Base-by-base conservation (phyloP, 1,139 yeast genomes). In the Pichia sp. region DNA sequence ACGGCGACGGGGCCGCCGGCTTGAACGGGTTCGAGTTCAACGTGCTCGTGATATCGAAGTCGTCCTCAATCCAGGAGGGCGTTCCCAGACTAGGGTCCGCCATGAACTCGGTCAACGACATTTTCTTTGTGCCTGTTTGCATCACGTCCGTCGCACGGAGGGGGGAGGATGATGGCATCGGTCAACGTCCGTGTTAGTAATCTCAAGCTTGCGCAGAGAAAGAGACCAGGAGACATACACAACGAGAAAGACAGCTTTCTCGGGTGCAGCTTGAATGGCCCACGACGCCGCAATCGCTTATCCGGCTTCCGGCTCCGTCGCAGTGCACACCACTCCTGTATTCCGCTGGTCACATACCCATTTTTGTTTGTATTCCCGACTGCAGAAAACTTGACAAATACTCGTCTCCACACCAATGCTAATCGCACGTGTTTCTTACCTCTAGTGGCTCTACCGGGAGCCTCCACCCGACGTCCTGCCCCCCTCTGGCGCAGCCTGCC, bases 31-130 rank as follows among this genome's bases (percentile, higher is more conserved):
- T 52, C 23, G 30, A 40, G 32, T 16, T 49, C 13, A 54, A 31
- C 10, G 53, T 49, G 16, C 56, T 56, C 1, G 58, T 54, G n/a
- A 59, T 53, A 41, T 64, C 67, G 52, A 67, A 59, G 51, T 67
- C 70, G 45, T 66, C 70, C 40, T 67, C 69, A 40, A 67, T 69
- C 59, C 70, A 69, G 54, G 70, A 67, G 6, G 65, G 62, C 7
- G 67, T 62, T 16, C 72, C 68, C 29, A 68, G 59, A 36, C 66
- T 61, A 26, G 68, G 66, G 50, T 68, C 71, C 19, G 63, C 67
- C 57, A 63, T 59, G 56, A 68, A 68, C 53, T 67, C 71, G 49
- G 65, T 63, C 45, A 64, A 60, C 46, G 66, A 63, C 70, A 66
- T 67, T 57, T 63, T 67, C 51, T 65, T 65, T 51, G 69, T 63